Evolutionary conservation across 768 basidiomycete species (phyloP), one percentile per base, ranked within the genome.

Genomic region (Exidia glandulosa): DNA sequence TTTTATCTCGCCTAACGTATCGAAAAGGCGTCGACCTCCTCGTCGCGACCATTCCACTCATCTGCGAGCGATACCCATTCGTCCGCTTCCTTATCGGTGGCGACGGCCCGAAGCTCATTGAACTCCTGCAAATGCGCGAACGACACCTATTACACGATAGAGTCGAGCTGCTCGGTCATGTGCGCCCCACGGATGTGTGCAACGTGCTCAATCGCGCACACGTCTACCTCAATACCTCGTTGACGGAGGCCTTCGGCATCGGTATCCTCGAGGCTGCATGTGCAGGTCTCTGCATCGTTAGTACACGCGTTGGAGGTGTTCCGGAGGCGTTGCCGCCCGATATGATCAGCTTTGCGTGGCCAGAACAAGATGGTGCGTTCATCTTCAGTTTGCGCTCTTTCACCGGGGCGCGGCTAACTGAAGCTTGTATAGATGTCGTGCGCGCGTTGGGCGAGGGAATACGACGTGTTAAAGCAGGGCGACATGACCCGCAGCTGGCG

Each of bases 241-340:
- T 98, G 29, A 98, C 95, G 1, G 96, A 98, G 70, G 83, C 96
- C 0, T 99, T 98, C 65, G 95, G 96, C 0, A 98, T 95, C 64
- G 90, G 89, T n/a, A 94, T 95, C 63, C 80, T 99, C 47, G 96
- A 99, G 75, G 96, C 95, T 0, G 96, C 96, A 0, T 94, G 90
- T 63, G 85, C 92, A 0, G 95, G 96, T 1, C 78, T 97, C 16
- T 95, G 95, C 68, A 88, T 97, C 56, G 95, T 98, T 56, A 87
- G 87, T 45, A 98, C 96, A 0, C 83, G 85, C 48, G 95, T 97
- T 0, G 96, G 96, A 0, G 96, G 96, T 1, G 90, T 97, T 0
- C 92, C 95, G 0, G 96, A 98, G 71, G 88, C 98, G 59, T 75
- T 99, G 14, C 96, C 96, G 0, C 76, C 84, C 60, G 91, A 95